Percentiles rank a stretch among this genome's conserved stretches.
Evolutionary conservation across 768 basidiomycete genomes (phyloP).

Genomic region (Amanita phalloides): DNA sequence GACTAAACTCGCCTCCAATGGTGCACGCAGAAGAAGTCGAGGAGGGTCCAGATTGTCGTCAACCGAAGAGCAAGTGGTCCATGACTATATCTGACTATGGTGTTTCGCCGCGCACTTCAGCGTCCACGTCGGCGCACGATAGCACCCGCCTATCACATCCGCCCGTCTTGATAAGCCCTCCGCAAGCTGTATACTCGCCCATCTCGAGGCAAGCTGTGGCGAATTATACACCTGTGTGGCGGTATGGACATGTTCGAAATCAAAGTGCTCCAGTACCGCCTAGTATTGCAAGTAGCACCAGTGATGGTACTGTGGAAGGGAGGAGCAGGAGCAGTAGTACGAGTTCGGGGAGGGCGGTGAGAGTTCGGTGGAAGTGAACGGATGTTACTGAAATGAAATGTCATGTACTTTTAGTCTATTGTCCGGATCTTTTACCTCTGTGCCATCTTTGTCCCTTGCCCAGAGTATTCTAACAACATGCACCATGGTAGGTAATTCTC

Average conservation of each 20-base stretch:
- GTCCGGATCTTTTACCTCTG: too few relatives aligned
- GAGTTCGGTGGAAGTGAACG: background rate
- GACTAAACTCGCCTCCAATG: background rate
- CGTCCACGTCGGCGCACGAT: background rate
- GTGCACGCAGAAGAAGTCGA: background rate
- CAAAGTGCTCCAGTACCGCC: constrained; percentile 1
- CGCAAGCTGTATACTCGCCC: background rate
- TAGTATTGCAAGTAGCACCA: constrained; percentile 4
- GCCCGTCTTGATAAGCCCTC: background rate
- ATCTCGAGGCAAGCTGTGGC: background rate
- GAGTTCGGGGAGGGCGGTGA: constrained; percentile 1
- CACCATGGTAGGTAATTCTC: too few relatives aligned
- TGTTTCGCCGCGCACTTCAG: background rate
- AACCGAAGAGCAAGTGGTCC: constrained; percentile 5
- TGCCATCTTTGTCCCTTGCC: too few relatives aligned
- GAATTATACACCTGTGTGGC: background rate
- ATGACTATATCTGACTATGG: constrained; percentile 6
- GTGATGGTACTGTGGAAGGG: constrained; percentile 1
- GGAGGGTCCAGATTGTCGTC: background rate
- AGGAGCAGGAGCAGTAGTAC: constrained; percentile 3
- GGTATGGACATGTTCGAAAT: background rate
- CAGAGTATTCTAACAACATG: too few relatives aligned
- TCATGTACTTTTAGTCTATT: background rate
- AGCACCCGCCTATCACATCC: background rate
- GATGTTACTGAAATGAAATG: background rate